Evolutionary conservation across 129 eudicot genomes (phyloP), one percentile per base, ranked within the genome.

Genomic region (Saussurea involucrata): DNA sequence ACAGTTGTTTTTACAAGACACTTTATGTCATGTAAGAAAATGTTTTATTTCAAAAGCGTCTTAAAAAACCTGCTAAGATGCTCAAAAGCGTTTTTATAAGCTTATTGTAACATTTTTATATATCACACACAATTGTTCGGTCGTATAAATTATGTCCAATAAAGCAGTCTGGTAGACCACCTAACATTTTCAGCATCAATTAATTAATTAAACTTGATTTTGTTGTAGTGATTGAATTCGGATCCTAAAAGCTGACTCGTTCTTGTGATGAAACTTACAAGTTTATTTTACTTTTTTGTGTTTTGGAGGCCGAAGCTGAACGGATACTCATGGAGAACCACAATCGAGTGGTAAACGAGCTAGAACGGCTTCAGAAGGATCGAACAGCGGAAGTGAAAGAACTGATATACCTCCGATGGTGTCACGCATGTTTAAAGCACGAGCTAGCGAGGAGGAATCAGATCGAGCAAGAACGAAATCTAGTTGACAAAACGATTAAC

Each of bases 401-500:
- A 78, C 29, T 89, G 13, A 84, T 85, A 40, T 85, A 81, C 80
- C 74, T 92, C 57, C 82, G 90, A 63, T 83, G 92, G 97, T 72
- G 87, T 57, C 87, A 88, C 13, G 94, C 95, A 1, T 91, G 97
- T 74, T 74, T 91, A 72, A 84, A 85, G 77, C 93, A 86, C 46
- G 90, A 86, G 80, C 80, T 91, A 4, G 63, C 44, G 33, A 86
- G 87, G 80, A 84, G 83, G 76, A 84, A 71, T 68, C 81, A 88
- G 46, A 69, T 83, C 63, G 86, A 86, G 80, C 81, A 80, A 73
- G 81, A 78, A 66, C 31, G 66, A 20, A 65, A 72, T 29, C 31
- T 24, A 2, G 82, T 63, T 5, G 81, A 80, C 18, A 75, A 63
- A 21, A 49, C 58, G 18, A n/a, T 17, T 44, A 53, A 4, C 3